phyloP scores from a whole-genome alignment of 2,329 filamentous ascomycete species.

The Venturia aucupariae region DNA sequence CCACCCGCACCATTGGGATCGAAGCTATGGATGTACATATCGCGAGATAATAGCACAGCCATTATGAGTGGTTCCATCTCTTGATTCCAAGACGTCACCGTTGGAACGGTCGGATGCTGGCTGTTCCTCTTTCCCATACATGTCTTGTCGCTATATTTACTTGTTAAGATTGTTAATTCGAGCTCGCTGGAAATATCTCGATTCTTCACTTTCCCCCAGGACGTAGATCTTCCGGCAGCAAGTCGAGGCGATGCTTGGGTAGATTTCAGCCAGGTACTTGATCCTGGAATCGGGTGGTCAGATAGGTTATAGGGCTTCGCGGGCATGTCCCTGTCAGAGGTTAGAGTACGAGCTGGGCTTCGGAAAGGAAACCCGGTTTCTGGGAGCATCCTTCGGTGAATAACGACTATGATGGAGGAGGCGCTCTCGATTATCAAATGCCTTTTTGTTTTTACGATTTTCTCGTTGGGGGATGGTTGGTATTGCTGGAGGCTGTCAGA shows the following conservation, averaged over 20 bases:
- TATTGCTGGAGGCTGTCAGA: background rate
- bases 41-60: background rate
- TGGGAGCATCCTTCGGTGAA: background rate
- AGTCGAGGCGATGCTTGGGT: constrained; percentile 2
- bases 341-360: background rate
- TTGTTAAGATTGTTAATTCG: background rate
- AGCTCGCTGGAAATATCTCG: background rate
- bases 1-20: background rate
- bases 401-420: background rate
- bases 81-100: background rate
- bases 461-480: background rate
- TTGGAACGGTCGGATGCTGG: background rate
- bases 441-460: background rate
- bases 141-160: background rate
- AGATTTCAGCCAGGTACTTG: background rate
- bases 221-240: background rate
- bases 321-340: background rate
- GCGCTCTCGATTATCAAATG: background rate
- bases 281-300: background rate
- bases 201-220: background rate
- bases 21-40: background rate
- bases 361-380: constrained; percentile 1
- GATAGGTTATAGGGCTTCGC: background rate
- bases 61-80: background rate
- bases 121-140: background rate